Evolutionary conservation across 768 basidiomycete species (phyloP).

Genomic region (Hygrophoropsis aurantiaca): DNA sequence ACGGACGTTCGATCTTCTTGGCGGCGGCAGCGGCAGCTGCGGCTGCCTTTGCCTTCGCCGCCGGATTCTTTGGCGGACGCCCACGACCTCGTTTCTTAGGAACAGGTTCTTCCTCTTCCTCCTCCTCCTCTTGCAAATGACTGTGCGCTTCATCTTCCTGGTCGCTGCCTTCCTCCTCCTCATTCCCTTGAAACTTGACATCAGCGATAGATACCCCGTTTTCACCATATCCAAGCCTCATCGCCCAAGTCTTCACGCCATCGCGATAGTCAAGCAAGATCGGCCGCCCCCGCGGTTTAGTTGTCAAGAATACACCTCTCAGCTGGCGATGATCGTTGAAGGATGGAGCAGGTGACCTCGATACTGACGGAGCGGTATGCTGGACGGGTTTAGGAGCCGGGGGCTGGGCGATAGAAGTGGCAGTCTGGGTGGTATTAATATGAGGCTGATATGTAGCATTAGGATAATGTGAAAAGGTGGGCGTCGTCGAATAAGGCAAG

Average conservation of each 20-base stretch:
- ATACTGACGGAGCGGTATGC: slow-evolving; percentile 28
- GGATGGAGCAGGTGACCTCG: slow-evolving; percentile 30
- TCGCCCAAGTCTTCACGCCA: slow-evolving; percentile 73
- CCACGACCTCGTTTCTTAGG: slow-evolving; percentile 43
- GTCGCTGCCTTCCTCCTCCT: slow-evolving; percentile 59
- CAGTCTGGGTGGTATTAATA: slow-evolving; percentile 10
- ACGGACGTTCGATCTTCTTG: slow-evolving; percentile 32
- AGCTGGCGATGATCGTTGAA: slow-evolving; percentile 43
- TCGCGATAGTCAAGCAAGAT: slow-evolving; percentile 63
- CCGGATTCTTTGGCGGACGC: slow-evolving; percentile 30
- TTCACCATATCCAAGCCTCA: slow-evolving; percentile 61
- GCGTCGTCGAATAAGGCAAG: slow-evolving; percentile 32
- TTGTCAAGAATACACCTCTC: slow-evolving; percentile 49
- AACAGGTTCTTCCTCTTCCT: slow-evolving; percentile 33
- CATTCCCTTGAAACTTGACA: slow-evolving; percentile 53
- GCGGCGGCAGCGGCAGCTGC: slow-evolving; percentile 29
- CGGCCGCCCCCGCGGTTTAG: slow-evolving; percentile 59
- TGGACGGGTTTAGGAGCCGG: slow-evolving; percentile 9
- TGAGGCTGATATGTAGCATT: slow-evolving; percentile 50
- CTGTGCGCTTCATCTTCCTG: slow-evolving; percentile 48
- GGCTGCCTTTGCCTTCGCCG: slow-evolving; percentile 31
- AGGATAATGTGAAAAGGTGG: slow-evolving; percentile 50
- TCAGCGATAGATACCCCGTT: slow-evolving; percentile 52
- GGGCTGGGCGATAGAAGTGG: neutral
- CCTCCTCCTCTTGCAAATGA: slow-evolving; percentile 46